Evolutionary conservation across 768 basidiomycete species (phyloP), one percentile per base, ranked within the genome.

Genomic region (Xerocomus potaroensis): DNA sequence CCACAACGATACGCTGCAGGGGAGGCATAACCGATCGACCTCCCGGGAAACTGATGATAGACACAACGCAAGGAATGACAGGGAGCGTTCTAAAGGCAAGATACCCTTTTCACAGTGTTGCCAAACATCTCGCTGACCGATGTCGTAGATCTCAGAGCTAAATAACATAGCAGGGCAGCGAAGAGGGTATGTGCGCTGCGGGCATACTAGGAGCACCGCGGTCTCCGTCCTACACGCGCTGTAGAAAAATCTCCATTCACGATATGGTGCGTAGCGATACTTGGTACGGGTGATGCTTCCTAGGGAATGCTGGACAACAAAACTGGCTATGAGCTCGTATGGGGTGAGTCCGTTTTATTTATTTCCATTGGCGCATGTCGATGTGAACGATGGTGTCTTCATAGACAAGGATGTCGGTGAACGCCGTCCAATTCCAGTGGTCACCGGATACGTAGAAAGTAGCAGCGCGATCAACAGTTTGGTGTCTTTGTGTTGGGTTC

Each of bases 161-260:
- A n/a, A n/a, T n/a, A n/a, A n/a, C n/a, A n/a, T n/a, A n/a, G n/a
- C n/a, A n/a, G n/a, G n/a, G n/a, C n/a, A n/a, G n/a, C n/a, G n/a
- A n/a, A n/a, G n/a, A n/a, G n/a, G n/a, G n/a, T n/a, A n/a, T n/a
- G n/a, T n/a, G n/a, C n/a, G n/a, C n/a, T n/a, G n/a, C n/a, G n/a
- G n/a, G n/a, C n/a, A n/a, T n/a, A n/a, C n/a, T n/a, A n/a, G n/a
- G n/a, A n/a, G n/a, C n/a, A n/a, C n/a, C n/a, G n/a, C n/a, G n/a
- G n/a, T n/a, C n/a, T n/a, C n/a, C n/a, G n/a, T n/a, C 61, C 80
- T 33, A 86, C 81, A 0, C 62, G 69, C 3, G 73, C 77, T 27
- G 75, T 74, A 40, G 86, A 88, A 56, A 76, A 87, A 4, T 90
- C 84, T 43, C 76, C 84, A 2, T 90, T 77, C 57, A 78, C 80